Evolutionary conservation across 805 yeast species (phyloP).

Genomic region (Teunomyces aglyptinius): DNA sequence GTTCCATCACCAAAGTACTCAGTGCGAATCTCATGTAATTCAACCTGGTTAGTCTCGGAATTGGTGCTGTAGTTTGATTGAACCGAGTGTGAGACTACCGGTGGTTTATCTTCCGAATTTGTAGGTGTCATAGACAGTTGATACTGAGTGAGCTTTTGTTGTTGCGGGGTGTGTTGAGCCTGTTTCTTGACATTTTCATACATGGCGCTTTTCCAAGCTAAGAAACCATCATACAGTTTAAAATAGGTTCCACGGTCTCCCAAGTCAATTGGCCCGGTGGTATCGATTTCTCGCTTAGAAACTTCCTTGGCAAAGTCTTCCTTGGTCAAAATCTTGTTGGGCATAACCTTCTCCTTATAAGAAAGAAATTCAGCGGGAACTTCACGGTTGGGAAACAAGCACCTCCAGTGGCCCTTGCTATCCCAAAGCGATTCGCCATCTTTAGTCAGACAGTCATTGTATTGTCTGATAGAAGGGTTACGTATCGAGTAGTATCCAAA

Average conservation of each 20-base stretch:
- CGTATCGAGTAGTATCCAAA: constrained; percentile 53
- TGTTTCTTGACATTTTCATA: constrained; percentile 41
- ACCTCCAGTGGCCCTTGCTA: constrained; percentile 82
- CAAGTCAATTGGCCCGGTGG: constrained; percentile 27
- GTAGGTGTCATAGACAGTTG: neutral
- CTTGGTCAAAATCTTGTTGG: constrained; percentile 42
- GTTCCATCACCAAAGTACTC: constrained; percentile 40
- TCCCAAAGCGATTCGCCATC: constrained; percentile 84
- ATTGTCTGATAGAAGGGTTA: constrained; percentile 57
- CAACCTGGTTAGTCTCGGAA: constrained; percentile 27
- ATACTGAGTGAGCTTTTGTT: no score
- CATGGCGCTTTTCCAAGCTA: constrained; percentile 68
- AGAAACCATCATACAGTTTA: constrained; percentile 57
- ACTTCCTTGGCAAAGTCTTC: constrained; percentile 54
- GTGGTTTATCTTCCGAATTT: neutral
- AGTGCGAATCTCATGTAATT: constrained; percentile 29
- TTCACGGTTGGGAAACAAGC: constrained; percentile 67
- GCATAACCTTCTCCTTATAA: constrained; percentile 22
- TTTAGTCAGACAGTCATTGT: constrained; percentile 58
- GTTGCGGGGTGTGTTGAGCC: constrained; percentile 1
- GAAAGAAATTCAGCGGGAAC: constrained; percentile 31
- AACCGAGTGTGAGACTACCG: constrained; percentile 28
- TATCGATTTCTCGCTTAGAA: constrained; percentile 6
- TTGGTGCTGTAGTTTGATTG: constrained; percentile 23
- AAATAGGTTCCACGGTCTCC: constrained; percentile 61